These are phyloP conservation scores for Candida sphagnicola DNA, from an alignment of 805 yeast genomes.

Conservation along the genomic window DNA sequence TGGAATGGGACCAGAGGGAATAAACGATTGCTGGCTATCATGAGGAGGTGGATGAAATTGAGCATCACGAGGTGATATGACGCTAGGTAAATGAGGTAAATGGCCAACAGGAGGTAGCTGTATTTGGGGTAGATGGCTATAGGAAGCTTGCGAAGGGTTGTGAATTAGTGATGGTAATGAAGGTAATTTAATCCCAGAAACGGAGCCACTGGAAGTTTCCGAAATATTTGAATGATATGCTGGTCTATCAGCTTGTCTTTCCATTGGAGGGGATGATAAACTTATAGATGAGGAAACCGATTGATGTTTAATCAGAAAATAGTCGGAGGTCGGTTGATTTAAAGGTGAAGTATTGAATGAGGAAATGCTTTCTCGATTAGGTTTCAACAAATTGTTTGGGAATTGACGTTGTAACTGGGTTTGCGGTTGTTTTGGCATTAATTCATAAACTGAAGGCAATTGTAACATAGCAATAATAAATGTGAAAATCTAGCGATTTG, in stretches of 20 bases:
- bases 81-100: not conserved
- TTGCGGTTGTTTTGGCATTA: not conserved
- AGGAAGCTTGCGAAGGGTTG: not conserved
- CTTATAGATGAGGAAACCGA: constrained; percentile 1
- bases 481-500: no score
- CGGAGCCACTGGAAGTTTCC: not conserved
- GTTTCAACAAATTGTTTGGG: not conserved
- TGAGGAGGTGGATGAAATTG: not conserved
- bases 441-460: constrained; percentile 2
- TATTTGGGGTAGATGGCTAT: not conserved
- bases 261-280: constrained; percentile 1
- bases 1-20: constrained; percentile 1
- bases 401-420: not conserved
- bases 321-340: not conserved
- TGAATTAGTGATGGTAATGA: not conserved
- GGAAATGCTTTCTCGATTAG: not conserved
- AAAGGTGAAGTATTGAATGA: not conserved
- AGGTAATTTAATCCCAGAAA: not conserved
- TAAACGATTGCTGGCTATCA: not conserved
- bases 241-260: constrained; percentile 2
- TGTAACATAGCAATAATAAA: constrained; percentile 4
- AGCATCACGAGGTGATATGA: not conserved
- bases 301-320: constrained; percentile 2
- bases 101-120: not conserved
- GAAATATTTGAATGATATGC: not conserved